Percentiles rank a stretch among this genome's conserved stretches.
Evolutionary conservation across 2,329 filamentous ascomycete genomes (phyloP).

Genomic region (Penicillium sp.): DNA sequence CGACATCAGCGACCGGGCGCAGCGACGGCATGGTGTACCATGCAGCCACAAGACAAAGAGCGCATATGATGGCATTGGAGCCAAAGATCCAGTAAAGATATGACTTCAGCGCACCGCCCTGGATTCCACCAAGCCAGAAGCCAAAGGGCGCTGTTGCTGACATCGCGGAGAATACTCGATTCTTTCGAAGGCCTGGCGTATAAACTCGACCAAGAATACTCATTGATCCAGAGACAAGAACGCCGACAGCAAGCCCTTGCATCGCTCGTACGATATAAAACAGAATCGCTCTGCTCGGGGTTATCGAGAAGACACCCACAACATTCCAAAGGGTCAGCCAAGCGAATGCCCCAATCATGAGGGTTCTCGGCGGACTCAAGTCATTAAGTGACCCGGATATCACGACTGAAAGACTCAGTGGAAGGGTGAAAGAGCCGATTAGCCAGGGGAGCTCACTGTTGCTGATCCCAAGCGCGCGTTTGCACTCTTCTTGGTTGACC

Average conservation of each 20-base stretch:
- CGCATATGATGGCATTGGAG: slow-evolving; percentile 39
- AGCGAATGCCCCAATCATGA: slow-evolving; percentile 28
- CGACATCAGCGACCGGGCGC: slow-evolving; percentile 21
- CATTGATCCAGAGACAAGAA: slow-evolving; percentile 50
- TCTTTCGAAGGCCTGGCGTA: slow-evolving; percentile 42
- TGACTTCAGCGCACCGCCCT: slow-evolving; percentile 41
- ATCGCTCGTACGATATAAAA: slow-evolving; percentile 36
- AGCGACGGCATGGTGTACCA: slow-evolving; percentile 39
- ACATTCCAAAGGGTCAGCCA: slow-evolving; percentile 44
- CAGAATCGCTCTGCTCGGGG: slow-evolving; percentile 27
- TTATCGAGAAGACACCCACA: slow-evolving; percentile 32
- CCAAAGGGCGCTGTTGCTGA: slow-evolving; percentile 49
- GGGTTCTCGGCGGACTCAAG: slow-evolving; percentile 37
- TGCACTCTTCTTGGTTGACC: slow-evolving; percentile 17
- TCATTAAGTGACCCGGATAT: slow-evolving; percentile 34
- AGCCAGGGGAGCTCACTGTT: slow-evolving; percentile 43
- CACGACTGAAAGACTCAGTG: slow-evolving; percentile 43
- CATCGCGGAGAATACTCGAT: slow-evolving; percentile 35
- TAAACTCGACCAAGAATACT: slow-evolving; percentile 49
- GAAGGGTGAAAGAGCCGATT: slow-evolving; percentile 39
- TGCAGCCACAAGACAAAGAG: slow-evolving; percentile 35
- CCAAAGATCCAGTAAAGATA: slow-evolving; percentile 46
- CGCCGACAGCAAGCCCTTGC: slow-evolving; percentile 49
- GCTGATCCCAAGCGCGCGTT: slow-evolving; percentile 25
- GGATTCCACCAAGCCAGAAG: slow-evolving; percentile 41